Evolutionary conservation across 176 grass and related monocot species (phyloP).

Genomic region (Cymbopogon citratus): DNA sequence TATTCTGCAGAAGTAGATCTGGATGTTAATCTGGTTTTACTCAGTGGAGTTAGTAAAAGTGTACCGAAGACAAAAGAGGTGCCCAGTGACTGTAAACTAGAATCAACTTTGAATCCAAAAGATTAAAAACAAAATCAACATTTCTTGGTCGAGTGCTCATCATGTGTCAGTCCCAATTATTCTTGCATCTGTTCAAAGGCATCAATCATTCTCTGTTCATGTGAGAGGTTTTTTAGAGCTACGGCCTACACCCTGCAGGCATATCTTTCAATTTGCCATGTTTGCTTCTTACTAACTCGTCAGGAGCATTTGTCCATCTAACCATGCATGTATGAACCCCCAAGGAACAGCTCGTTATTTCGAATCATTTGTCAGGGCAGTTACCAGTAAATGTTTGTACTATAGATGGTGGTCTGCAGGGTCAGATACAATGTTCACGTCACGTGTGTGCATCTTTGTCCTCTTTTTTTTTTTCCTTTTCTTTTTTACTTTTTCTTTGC

Average conservation of each 20-base stretch:
- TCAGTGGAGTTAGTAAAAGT: neutral
- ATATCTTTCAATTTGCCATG: no score
- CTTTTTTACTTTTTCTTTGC: neutral
- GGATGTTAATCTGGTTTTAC: neutral
- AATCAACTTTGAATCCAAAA: neutral
- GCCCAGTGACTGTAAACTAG: neutral
- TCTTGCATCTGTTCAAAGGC: neutral
- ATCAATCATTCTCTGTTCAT: neutral
- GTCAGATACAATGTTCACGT: neutral
- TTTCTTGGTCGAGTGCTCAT: neutral
- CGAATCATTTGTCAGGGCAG: no score
- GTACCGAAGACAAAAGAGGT: no score
- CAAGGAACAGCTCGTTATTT: neutral
- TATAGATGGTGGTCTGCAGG: neutral
- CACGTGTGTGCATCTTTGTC: neutral
- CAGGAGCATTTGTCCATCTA: neutral
- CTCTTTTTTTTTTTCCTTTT: neutral
- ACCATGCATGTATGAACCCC: neutral
- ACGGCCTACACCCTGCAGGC: no score
- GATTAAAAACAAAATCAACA: neutral
- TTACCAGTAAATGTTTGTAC: no score
- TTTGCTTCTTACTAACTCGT: neutral
- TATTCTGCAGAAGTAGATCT: neutral
- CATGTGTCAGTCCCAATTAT: neutral
- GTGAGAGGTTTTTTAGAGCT: neutral